Evolutionary conservation across 371 early-diverging fungal genomes (phyloP), one percentile per base, ranked within the genome.

Genomic region (Circinella umbellata): DNA sequence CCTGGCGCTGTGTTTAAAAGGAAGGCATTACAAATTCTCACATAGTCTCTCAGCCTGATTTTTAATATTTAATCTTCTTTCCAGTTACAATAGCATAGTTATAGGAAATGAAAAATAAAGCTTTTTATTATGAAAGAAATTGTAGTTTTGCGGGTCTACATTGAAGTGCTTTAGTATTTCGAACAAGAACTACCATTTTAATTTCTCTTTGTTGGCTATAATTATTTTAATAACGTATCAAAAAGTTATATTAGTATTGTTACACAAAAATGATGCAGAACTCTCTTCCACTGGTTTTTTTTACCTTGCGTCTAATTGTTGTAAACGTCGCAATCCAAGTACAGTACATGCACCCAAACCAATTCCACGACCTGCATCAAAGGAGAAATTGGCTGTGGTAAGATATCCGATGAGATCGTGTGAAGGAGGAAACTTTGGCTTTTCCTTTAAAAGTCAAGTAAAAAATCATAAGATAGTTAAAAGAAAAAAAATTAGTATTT

Each of bases 321-420:
- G 57, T 14, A 82, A 11, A 20, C 72, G 71, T 18, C 69, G 70
- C 17, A 89, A 47, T 0, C 86, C 85, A 13, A 61, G 55, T 0
- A 80, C 71, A 38, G 87, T 80, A 54, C 89, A 88, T 46, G 85
- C 84, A 38, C 89, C 89, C 65, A 89, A 78, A 14, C 89, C 92
- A 60, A 81, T 82, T 51, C 90, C 90, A 53, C 84, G 70, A 5
- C 93, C 95, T 42, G 86, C 78, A 13, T 82, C 77, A 54, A 90
- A 85, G 15, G 93, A 91, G 64, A 86, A 92, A 17, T 86, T 84
- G 3, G 92, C 93, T 5, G 89, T 88, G 1, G 92, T 93, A 37
- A 93, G 75, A 67, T 90, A 92, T 4, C 95, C 95, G 66, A 93
- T 80, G 18, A 88, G 78, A 11, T 74, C 75, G 4, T 69, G 69